phyloP scores from a whole-genome alignment of 495 filamentous ascomycete species.

The Talaromyces adpressus region DNA sequence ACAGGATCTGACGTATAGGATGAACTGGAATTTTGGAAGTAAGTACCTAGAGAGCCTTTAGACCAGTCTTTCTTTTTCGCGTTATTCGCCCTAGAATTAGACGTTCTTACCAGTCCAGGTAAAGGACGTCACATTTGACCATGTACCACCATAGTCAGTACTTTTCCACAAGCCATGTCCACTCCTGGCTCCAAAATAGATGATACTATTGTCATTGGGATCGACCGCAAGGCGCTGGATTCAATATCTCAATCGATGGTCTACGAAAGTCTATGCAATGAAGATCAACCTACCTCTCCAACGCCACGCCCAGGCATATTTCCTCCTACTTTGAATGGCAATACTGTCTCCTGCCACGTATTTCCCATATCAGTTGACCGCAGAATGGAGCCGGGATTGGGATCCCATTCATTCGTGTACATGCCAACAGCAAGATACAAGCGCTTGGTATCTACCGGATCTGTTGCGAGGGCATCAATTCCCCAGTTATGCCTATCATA shows the following conservation, averaged over 20 bases:
- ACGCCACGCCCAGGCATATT: constrained; percentile 62
- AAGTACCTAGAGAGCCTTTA: constrained; percentile 22
- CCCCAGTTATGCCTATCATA: constrained; percentile 44
- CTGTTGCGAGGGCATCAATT: constrained; percentile 50
- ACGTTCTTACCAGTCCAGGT: constrained; percentile 32
- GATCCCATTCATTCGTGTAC: constrained; percentile 55
- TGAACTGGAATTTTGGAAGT: constrained; percentile 31
- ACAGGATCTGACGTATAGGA: constrained; percentile 41
- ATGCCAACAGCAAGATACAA: constrained; percentile 53
- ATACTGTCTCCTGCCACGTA: constrained; percentile 37
- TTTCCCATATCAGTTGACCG: constrained; percentile 41
- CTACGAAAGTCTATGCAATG: not conserved
- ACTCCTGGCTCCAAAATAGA: constrained; percentile 54
- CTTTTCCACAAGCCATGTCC: constrained; percentile 59
- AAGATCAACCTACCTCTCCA: constrained; percentile 28
- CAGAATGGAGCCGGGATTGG: constrained; percentile 46
- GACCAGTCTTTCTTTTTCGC: not conserved
- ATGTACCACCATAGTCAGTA: constrained; percentile 48
- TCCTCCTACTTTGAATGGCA: constrained; percentile 55
- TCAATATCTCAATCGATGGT: not conserved
- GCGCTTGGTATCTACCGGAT: constrained; percentile 43
- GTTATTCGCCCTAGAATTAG: not conserved
- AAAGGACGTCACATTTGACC: constrained; percentile 51
- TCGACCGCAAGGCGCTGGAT: constrained; percentile 5
- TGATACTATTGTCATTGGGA: constrained; percentile 39